Conservation (phyloP, 179 eudicot genomes). For the Monotropa hypopitys region DNA sequence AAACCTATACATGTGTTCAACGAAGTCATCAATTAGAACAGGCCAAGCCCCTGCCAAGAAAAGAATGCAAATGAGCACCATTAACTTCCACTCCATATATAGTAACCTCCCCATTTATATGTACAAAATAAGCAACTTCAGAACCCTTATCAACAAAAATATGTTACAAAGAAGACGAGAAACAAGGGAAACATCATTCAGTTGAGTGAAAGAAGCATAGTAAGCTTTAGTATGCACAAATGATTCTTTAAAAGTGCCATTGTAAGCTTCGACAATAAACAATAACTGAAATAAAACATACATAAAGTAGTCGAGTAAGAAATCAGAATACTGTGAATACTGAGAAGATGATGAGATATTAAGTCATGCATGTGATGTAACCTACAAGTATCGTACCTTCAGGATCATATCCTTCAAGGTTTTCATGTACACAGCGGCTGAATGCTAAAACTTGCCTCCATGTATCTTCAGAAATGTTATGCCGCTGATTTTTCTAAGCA, state of each 20-base stretch:
- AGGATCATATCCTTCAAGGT: conserved; percentile 91
- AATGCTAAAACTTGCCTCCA: conserved; percentile 89
- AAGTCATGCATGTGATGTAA: background rate
- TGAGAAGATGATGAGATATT: background rate
- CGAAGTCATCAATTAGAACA: conserved; percentile 78
- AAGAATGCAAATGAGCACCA: background rate
- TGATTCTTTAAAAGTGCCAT: background rate
- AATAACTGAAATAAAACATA: background rate
- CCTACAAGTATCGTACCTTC: conserved; percentile 44
- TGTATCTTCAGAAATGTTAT: conserved; percentile 91
- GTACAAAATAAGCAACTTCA: background rate
- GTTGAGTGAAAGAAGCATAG: background rate
- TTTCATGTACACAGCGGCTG: conserved; percentile 88
- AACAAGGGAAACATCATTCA: background rate
- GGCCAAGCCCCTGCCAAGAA: conserved; percentile 86
- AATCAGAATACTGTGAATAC: background rate
- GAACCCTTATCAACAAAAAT: background rate
- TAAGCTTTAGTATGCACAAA: background rate
- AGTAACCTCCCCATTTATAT: background rate
- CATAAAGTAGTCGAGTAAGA: background rate
- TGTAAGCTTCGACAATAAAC: background rate
- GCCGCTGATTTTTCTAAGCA: conserved; percentile 58
- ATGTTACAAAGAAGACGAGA: background rate
- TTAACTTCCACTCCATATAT: background rate
- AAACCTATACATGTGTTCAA: conserved; percentile 94